These are phyloP conservation scores for Chlamydomonas sphaeroides DNA, from an alignment of 139 green algal genomes.

Conservation along the genomic window DNA sequence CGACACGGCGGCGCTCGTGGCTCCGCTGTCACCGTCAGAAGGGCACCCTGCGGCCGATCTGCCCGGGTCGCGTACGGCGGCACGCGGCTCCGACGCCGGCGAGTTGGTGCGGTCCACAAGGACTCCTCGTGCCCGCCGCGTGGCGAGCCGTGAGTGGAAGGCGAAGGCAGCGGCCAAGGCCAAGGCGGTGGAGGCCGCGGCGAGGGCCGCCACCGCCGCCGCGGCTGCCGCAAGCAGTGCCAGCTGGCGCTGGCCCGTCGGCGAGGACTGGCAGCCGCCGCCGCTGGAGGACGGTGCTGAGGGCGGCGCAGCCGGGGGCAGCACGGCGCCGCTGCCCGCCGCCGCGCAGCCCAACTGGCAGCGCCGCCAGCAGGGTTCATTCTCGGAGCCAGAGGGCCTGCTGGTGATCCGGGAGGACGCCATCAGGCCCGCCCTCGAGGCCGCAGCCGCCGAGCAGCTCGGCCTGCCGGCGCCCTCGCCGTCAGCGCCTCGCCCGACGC, in stretches of 20 bases:
- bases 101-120: not conserved
- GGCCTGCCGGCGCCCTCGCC: too few relatives aligned
- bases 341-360: too few relatives aligned
- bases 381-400: not conserved
- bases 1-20: too few relatives aligned
- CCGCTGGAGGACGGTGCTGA: not conserved
- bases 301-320: too few relatives aligned
- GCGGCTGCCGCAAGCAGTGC: not conserved
- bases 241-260: too few relatives aligned
- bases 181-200: not conserved
- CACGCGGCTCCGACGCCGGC: too few relatives aligned
- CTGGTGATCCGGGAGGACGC: slow-evolving; percentile 11
- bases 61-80: too few relatives aligned
- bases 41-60: too few relatives aligned
- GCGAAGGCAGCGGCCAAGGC: not conserved
- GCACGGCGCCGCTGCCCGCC: too few relatives aligned
- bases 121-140: not conserved
- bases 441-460: slow-evolving; percentile 6
- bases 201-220: not conserved
- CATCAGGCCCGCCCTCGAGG: not conserved
- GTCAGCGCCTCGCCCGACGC: not conserved
- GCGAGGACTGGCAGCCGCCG: not conserved
- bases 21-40: too few relatives aligned
- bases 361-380: too few relatives aligned
- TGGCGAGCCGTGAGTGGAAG: slow-evolving; percentile 13